Percentiles rank a stretch among this genome's conserved stretches.
These are phyloP conservation scores for Monilinia vaccinii-corymbosi DNA, from an alignment of 2,329 filamentous ascomycete genomes.

Conservation along the genomic window DNA sequence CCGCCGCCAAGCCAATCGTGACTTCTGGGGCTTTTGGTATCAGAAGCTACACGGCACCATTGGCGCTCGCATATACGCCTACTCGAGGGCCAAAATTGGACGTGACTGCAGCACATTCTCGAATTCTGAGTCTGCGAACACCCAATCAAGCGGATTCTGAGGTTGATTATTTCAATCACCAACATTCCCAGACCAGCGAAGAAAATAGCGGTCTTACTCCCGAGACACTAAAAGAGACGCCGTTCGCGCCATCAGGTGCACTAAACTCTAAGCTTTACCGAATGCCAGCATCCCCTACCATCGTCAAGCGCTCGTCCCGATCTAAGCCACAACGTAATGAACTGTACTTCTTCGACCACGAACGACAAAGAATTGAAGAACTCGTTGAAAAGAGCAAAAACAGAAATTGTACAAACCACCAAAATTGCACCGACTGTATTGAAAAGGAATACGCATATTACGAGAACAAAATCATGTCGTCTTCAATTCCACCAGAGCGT, in stretches of 20 bases:
- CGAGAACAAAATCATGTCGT: conserved; percentile 24
- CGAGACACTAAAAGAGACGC: background rate
- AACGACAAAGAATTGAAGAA: conserved; percentile 2
- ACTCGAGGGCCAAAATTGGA: conserved; percentile 3
- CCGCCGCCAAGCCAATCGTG: background rate
- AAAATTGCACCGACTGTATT: conserved; percentile 21
- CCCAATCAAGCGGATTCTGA: background rate
- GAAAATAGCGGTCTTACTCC: conserved; percentile 6
- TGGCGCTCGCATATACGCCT: background rate
- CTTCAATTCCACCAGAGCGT: conserved; percentile 24
- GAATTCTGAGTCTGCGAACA: conserved; percentile 1
- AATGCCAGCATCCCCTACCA: conserved; percentile 6
- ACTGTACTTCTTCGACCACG: conserved; percentile 7
- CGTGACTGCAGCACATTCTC: background rate
- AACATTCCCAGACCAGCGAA: background rate
- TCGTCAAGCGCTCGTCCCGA: conserved; percentile 2
- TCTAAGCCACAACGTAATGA: conserved; percentile 2
- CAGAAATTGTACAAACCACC: conserved; percentile 1
- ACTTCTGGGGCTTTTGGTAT: background rate
- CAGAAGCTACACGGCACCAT: background rate
- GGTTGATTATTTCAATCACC: background rate
- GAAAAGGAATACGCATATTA: conserved; percentile 20
- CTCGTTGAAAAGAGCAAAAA: conserved; percentile 1
- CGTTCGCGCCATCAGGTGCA: too few species aligned
- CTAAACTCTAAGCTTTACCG: conserved; percentile 6